A percentile compares a stretch with the other conserved stretches of the same genome.
These are phyloP conservation scores for Tulasnella sp. DNA, from an alignment of 768 basidiomycete species.

Conservation along the genomic window DNA sequence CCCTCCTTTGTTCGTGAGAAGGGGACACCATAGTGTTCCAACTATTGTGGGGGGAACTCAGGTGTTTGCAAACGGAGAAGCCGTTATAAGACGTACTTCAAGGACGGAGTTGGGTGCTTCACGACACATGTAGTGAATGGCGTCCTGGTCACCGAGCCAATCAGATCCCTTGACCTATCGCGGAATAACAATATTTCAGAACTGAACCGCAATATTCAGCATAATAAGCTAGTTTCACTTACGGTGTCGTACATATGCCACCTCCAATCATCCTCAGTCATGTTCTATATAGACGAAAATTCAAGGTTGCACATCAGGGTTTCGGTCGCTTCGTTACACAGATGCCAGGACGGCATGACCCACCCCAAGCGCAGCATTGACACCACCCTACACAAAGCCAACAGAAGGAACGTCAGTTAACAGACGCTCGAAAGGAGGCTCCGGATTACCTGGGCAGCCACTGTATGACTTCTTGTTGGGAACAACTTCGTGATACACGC, in stretches of 20 bases:
- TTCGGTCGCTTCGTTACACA: background rate
- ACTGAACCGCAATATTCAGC: background rate
- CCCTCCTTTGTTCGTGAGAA: conserved; percentile 98
- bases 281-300: conserved; percentile 46
- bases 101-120: conserved; percentile 92
- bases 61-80: background rate
- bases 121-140: conserved; percentile 99
- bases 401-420: background rate
- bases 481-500: conserved; percentile 99
- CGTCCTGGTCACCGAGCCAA: conserved; percentile 99
- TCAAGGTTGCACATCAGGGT: background rate
- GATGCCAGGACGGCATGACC: background rate
- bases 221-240: conserved; percentile 26
- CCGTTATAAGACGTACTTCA: conserved; percentile 44
- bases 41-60: conserved; percentile 36
- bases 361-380: conserved; percentile 94
- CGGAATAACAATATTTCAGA: background rate
- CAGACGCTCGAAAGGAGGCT: background rate
- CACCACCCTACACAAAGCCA: conserved; percentile 59
- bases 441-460: conserved; percentile 73
- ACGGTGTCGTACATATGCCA: conserved; percentile 99
- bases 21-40: conserved; percentile 97
- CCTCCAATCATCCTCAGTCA: conserved; percentile 99
- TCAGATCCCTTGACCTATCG: conserved; percentile 92
- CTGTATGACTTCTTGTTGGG: conserved; percentile 96